Conservation (phyloP, 805 yeast species). For the Tetrapisispora nanseiensis region DNA sequence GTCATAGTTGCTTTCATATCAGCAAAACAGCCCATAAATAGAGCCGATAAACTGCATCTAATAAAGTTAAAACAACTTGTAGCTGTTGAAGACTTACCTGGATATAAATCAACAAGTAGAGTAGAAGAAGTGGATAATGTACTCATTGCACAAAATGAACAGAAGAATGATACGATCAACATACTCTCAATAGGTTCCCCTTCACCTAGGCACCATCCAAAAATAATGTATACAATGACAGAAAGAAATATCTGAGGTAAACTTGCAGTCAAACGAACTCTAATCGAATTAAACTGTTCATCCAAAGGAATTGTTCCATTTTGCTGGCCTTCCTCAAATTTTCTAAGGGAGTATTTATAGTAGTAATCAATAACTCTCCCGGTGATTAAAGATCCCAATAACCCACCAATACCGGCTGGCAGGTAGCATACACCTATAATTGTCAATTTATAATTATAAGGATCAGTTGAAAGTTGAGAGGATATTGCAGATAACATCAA, state of each 20-base stretch:
- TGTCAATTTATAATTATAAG: slow-evolving; percentile 43
- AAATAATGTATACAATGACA: slow-evolving; percentile 37
- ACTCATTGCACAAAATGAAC: slow-evolving; percentile 49
- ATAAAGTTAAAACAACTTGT: slow-evolving; percentile 61
- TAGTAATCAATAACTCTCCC: slow-evolving; percentile 49
- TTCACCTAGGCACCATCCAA: slow-evolving; percentile 65
- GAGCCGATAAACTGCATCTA: slow-evolving; percentile 61
- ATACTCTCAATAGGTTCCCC: slow-evolving; percentile 42
- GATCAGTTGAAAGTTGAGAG: slow-evolving; percentile 36
- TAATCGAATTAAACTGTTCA: slow-evolving; percentile 41
- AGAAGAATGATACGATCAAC: slow-evolving; percentile 45
- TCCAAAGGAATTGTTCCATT: slow-evolving; percentile 19
- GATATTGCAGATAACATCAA: slow-evolving; percentile 56
- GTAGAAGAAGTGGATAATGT: slow-evolving; percentile 51
- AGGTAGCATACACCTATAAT: slow-evolving; percentile 62
- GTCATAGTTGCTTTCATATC: slow-evolving; percentile 49
- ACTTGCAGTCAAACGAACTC: slow-evolving; percentile 41
- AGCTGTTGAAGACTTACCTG: slow-evolving; percentile 60
- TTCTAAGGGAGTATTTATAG: slow-evolving; percentile 32
- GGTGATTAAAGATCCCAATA: slow-evolving; percentile 46
- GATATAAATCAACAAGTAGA: slow-evolving; percentile 62
- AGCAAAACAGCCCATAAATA: slow-evolving; percentile 56
- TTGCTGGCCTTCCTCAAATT: slow-evolving; percentile 15
- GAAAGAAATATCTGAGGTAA: slow-evolving; percentile 37
- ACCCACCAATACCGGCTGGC: slow-evolving; percentile 64